Conservation (phyloP, 768 basidiomycete species). For the Dioszegia aurantiaca region DNA sequence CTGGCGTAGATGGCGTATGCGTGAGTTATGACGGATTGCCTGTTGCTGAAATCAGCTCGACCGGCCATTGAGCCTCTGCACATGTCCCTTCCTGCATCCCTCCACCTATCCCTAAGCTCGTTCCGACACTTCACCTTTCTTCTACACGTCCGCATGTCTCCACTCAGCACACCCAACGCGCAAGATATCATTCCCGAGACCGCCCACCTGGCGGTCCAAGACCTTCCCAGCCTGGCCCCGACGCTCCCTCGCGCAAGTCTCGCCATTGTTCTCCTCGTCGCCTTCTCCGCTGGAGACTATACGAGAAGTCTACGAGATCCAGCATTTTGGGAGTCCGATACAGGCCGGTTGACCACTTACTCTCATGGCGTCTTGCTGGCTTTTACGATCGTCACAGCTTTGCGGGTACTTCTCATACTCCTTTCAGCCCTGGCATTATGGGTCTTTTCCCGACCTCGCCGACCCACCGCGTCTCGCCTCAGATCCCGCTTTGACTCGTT, state of each 20-base stretch:
- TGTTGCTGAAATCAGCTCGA: constrained; percentile 60
- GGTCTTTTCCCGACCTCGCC: constrained; percentile 58
- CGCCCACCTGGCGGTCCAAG: constrained; percentile 79
- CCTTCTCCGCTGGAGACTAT: constrained; percentile 57
- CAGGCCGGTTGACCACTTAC: constrained; percentile 68
- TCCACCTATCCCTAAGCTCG: constrained; percentile 70
- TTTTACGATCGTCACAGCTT: constrained; percentile 76
- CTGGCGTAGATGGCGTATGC: constrained; percentile 49
- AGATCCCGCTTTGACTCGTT: constrained; percentile 60
- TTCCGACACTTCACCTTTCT: constrained; percentile 82
- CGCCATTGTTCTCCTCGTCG: constrained; percentile 67
- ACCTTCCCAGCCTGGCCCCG: constrained; percentile 74
- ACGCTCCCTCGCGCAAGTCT: constrained; percentile 79
- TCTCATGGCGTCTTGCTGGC: constrained; percentile 74
- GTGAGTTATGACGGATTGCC: constrained; percentile 35
- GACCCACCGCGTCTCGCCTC: constrained; percentile 60
- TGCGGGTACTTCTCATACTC: constrained; percentile 68
- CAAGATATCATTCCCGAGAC: constrained; percentile 73
- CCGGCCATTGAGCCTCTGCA: constrained; percentile 80
- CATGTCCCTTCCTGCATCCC: constrained; percentile 73
- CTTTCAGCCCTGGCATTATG: constrained; percentile 74
- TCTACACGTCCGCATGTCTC: constrained; percentile 70
- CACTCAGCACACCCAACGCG: constrained; percentile 54
- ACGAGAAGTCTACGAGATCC: constrained; percentile 57
- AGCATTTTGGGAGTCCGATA: constrained; percentile 66